These are phyloP conservation scores for Phytophthora tentaculata DNA, from an alignment of 352 stramenopile genomes.

Conservation along the genomic window DNA sequence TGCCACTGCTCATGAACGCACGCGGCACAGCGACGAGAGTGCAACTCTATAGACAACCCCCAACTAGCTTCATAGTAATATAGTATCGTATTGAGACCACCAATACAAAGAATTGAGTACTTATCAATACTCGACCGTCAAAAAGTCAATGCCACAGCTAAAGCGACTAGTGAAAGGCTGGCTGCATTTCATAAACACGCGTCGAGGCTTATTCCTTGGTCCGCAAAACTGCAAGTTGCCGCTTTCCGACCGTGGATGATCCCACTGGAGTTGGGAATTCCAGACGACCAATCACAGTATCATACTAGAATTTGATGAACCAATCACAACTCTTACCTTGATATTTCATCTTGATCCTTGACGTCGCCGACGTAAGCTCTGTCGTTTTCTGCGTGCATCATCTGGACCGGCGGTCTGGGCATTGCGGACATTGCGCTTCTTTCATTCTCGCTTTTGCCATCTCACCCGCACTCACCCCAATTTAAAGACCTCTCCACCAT, in stretches of 20 bases:
- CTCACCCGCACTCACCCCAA: neutral
- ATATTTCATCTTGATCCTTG: neutral
- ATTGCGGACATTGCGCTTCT: slow-evolving; percentile 13
- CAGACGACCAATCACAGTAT: neutral
- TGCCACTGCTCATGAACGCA: slow-evolving; percentile 26
- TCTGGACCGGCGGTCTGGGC: slow-evolving; percentile 11
- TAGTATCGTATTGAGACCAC: slow-evolving; percentile 26
- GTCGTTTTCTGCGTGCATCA: slow-evolving; percentile 18
- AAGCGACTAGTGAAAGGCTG: neutral
- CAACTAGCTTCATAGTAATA: slow-evolving; percentile 15
- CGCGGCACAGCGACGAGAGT: slow-evolving; percentile 23
- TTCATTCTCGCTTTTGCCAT: slow-evolving; percentile 29
- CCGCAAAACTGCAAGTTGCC: neutral
- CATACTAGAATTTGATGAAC: neutral
- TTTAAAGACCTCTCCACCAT: slow-evolving; percentile 12
- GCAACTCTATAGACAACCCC: slow-evolving; percentile 29
- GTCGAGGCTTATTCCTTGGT: too few species aligned
- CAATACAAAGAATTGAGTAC: slow-evolving; percentile 5
- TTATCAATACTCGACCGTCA: too few species aligned
- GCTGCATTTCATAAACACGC: too few species aligned
- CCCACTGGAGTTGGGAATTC: neutral
- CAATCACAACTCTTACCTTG: neutral
- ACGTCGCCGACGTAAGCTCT: neutral
- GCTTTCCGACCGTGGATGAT: neutral
- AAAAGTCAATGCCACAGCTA: neutral